phyloP scores from a whole-genome alignment of 306 rosid genomes.

The Boehmeria nivea region DNA sequence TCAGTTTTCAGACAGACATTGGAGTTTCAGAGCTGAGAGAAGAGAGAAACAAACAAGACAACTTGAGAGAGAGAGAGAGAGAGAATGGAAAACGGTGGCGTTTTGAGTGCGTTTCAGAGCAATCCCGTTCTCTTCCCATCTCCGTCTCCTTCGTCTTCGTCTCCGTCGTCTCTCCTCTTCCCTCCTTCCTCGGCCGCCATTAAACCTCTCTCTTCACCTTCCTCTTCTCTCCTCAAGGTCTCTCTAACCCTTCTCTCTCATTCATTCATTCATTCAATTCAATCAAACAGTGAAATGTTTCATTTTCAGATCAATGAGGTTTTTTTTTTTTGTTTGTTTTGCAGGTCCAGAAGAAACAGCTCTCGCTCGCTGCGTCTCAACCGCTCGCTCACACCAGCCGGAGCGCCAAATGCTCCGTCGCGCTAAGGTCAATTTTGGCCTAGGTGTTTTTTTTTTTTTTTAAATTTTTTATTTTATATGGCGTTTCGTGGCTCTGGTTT shows the following conservation, averaged over 20 bases:
- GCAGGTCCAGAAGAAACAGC: conserved; percentile 48
- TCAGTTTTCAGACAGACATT: no score
- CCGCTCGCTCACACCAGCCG: conserved; percentile 33
- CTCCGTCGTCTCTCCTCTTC: conserved; percentile 15
- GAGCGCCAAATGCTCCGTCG: conserved; percentile 36
- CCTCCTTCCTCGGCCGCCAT: not conserved
- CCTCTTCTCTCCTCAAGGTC: conserved; percentile 47
- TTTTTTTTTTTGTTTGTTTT: not conserved
- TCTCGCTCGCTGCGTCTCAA: conserved; percentile 33
- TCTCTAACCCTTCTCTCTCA: not conserved
- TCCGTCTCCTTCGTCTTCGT: conserved; percentile 22
- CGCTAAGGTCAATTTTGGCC: conserved; percentile 33
- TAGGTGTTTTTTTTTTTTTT: not conserved
- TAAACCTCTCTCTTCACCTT: conserved; percentile 12
- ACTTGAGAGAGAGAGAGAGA: not conserved
- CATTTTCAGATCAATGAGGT: not conserved
- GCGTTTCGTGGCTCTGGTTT: not conserved
- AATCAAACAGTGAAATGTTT: not conserved
- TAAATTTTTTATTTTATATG: not conserved
- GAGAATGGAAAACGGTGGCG: conserved; percentile 73
- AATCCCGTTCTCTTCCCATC: conserved; percentile 39
- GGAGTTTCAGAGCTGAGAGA: not conserved
- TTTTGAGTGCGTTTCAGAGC: conserved; percentile 30
- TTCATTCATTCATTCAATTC: not conserved
- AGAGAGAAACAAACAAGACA: not conserved